Evolutionary conservation across 2,329 filamentous ascomycete species (phyloP), one percentile per base, ranked within the genome.

Genomic region (Hypoxylon sp.): DNA sequence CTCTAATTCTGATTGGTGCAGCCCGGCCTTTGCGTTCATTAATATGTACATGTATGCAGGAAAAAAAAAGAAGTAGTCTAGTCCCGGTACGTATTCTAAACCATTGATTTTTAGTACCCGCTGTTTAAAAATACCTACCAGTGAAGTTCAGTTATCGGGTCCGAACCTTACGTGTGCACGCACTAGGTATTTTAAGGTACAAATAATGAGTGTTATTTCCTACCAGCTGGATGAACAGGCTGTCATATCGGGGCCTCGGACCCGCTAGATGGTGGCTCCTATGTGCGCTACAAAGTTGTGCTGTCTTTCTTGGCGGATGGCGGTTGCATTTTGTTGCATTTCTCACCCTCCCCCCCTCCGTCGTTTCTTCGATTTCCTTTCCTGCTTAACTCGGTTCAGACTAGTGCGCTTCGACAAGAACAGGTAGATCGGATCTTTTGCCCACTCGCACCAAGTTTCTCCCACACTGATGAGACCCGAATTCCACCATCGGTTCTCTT

Each of bases 401-500:
- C 60, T 70, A 70, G 70, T 70, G 68, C 62, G 51, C 35, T 35
- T 60, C 51, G 55, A 61, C 57, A 52, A 70, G 59, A 66, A 65
- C 62, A 65, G 60, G 62, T 68, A 70, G 68, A 70, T 67, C 69
- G 66, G 67, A 67, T 63, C 62, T 61, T 63, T 54, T 52, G 29
- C 55, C 44, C 52, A 69, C 69, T 75, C 70, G 72, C 74, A 50
- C 44, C 22, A 48, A 50, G n/a, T 56, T 33, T 33, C 52, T 39
- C 37, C 31, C 58, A 54, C 56, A 59, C 67, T 52, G 47, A 64
- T 50, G 42, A 71, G 63, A 61, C 61, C 56, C 51, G 48, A 65
- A 57, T 65, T 64, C 63, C 55, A 63, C 72, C 70, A 63, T 52
- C 52, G 39, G 31, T 57, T 72, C 69, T 74, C 67, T 76, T 74